Evolutionary conservation across 2,329 filamentous ascomycete genomes (phyloP).

Genomic region (Leptographium lundbergii): DNA sequence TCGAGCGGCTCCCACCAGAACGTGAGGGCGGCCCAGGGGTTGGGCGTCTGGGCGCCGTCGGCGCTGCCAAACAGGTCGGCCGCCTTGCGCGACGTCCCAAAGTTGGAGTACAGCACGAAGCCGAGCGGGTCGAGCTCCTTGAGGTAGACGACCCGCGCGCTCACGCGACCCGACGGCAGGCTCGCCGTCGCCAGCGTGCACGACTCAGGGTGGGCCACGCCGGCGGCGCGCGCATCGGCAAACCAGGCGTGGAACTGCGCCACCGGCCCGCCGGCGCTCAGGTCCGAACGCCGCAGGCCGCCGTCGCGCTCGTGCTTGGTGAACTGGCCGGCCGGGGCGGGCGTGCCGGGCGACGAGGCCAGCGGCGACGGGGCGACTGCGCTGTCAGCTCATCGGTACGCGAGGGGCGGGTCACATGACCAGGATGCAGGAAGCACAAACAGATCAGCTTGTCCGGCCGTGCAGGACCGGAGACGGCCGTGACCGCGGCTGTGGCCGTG

Average conservation of each 20-base stretch:
- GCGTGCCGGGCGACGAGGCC: not conserved
- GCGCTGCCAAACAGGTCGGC: slow-evolving; percentile 41
- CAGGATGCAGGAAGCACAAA: slow-evolving; percentile 17
- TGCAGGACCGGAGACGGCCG: not conserved
- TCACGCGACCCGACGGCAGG: slow-evolving; percentile 74
- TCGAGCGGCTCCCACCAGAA: slow-evolving; percentile 87
- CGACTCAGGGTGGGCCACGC: slow-evolving; percentile 69
- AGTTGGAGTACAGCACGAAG: slow-evolving; percentile 91
- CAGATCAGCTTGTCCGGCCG: slow-evolving; percentile 31
- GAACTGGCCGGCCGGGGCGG: slow-evolving; percentile 63
- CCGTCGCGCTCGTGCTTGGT: slow-evolving; percentile 35
- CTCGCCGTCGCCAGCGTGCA: slow-evolving; percentile 76
- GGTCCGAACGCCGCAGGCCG: slow-evolving; percentile 46
- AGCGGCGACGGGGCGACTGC: slow-evolving; percentile 12
- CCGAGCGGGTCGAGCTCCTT: slow-evolving; percentile 79
- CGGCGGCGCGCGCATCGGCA: slow-evolving; percentile 45
- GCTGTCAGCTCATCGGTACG: too few species aligned
- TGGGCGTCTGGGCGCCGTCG: slow-evolving; percentile 24
- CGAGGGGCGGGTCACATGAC: too few species aligned
- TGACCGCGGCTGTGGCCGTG: not conserved
- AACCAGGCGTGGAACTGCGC: slow-evolving; percentile 89
- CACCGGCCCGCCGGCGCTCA: slow-evolving; percentile 52
- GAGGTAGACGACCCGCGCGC: slow-evolving; percentile 78
- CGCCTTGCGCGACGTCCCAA: slow-evolving; percentile 62
- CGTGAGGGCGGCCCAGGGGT: slow-evolving; percentile 68